Base-by-base conservation (phyloP, 371 early-diverging fungal genomes). In the Dinochytrium kinnereticum region DNA sequence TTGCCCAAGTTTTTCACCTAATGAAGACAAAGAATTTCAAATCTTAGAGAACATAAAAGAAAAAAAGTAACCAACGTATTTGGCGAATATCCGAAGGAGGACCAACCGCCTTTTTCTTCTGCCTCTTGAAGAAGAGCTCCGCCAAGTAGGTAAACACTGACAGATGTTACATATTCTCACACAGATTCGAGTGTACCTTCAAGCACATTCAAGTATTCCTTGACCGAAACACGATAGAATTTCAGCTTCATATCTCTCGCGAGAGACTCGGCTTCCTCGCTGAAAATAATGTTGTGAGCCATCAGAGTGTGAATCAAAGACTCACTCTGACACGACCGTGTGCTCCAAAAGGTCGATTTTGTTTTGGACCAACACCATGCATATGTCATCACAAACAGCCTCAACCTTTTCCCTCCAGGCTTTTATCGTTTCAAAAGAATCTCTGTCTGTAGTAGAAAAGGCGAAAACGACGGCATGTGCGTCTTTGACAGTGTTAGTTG, bases 401-500 rank as follows among this genome's bases (percentile, higher is more conserved):
- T 72, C 68, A 1, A 78, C 68, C 51, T 75, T 74, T 37, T 30
- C 21, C 30, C 73, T 30, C 79, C 79, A 79, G 1, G 69, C n/a
- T 24, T 51, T 36, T 36, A 78, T 64, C 17, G 64, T 74, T 49
- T 68, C 75, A 51, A 78, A 76, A 1, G 76, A 76, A 0, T 40
- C 38, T 21, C 76, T 70, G 61, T 79, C 79, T 5, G 69, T 71
- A 26, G 73, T 66, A 13, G 79, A 79, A 61, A 79, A 79, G 33
- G 71, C 74, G 10, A 79, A 30, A 1, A 69, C 70, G 21, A 76
- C 71, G 0, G 71, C 76, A 49, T 79, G 44, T 1, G 79, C 72
- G 19, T 73, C 78, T 78, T 37, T n/a, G n/a, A n/a, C n/a, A n/a
- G n/a, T n/a, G n/a, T n/a, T n/a, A n/a, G n/a, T n/a, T n/a, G n/a